phyloP scores from a whole-genome alignment of 2,329 filamentous ascomycete species.

The Phyllosticta ampelicida region DNA sequence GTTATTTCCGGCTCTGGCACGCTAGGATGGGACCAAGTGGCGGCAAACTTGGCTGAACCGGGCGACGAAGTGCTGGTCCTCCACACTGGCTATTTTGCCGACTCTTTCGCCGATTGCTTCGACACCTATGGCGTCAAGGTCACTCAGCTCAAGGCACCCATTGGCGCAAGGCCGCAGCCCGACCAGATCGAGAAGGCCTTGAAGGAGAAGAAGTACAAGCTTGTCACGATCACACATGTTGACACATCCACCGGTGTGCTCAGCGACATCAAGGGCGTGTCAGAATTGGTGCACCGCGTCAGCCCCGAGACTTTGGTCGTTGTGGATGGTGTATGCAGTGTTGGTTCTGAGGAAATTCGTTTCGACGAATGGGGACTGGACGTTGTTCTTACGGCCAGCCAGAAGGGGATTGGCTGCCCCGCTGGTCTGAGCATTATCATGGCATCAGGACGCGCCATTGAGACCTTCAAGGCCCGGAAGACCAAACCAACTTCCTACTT shows the following conservation, averaged over 20 bases:
- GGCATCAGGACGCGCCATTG: constrained; percentile 79
- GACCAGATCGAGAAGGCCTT: constrained; percentile 81
- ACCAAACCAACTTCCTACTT: constrained; percentile 81
- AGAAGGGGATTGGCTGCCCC: constrained; percentile 94
- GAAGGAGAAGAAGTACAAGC: constrained; percentile 84
- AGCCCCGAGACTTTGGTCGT: constrained; percentile 86
- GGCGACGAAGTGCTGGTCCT: constrained; percentile 87
- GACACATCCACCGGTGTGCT: constrained; percentile 96
- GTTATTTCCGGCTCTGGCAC: constrained; percentile 91
- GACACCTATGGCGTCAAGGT: constrained; percentile 82
- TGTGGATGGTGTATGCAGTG: constrained; percentile 94
- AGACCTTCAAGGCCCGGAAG: constrained; percentile 69
- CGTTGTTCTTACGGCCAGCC: constrained; percentile 83
- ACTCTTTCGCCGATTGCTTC: constrained; percentile 88
- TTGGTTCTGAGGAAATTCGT: constrained; percentile 88
- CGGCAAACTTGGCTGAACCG: constrained; percentile 82
- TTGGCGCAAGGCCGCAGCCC: constrained; percentile 78
- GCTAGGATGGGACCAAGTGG: constrained; percentile 90
- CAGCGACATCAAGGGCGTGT: constrained; percentile 75
- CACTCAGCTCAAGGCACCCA: constrained; percentile 79
- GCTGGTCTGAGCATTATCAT: constrained; percentile 91
- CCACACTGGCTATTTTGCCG: constrained; percentile 94
- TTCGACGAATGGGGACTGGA: constrained; percentile 95
- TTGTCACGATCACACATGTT: constrained; percentile 90
- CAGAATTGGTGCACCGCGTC: constrained; percentile 72